A percentile compares a stretch with the other conserved stretches of the same genome.
These are phyloP conservation scores for Xylaria sp. DNA, from an alignment of 2,329 filamentous ascomycete genomes.

Conservation along the genomic window DNA sequence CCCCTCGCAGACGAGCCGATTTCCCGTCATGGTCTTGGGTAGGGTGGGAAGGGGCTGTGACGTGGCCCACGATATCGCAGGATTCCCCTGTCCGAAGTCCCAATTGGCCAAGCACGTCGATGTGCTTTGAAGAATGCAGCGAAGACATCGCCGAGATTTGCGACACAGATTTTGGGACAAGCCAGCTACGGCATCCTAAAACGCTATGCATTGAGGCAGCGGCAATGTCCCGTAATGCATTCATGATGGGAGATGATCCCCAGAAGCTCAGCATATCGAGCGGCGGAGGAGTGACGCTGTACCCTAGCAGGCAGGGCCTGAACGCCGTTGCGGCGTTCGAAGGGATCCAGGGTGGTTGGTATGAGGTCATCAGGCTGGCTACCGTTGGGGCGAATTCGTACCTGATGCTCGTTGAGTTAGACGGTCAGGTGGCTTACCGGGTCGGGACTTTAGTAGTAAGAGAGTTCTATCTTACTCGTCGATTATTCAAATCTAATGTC, in stretches of 20 bases:
- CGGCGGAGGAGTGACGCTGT: conserved; percentile 5
- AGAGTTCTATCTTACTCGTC: background rate
- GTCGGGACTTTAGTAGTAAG: conserved; percentile 22
- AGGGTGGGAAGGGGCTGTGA: conserved; percentile 31
- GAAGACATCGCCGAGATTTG: background rate
- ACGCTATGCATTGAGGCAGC: conserved; percentile 12
- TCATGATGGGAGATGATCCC: conserved; percentile 9
- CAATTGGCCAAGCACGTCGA: background rate
- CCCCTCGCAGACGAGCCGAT: conserved; percentile 24
- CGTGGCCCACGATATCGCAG: conserved; percentile 20
- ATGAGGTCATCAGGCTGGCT: conserved; percentile 30
- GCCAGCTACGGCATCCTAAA: background rate
- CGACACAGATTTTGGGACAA: background rate
- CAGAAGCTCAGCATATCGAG: background rate
- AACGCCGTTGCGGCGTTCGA: conserved; percentile 19
- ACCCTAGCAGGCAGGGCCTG: conserved; percentile 28
- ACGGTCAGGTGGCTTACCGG: conserved; percentile 22
- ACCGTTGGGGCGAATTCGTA: conserved; percentile 21
- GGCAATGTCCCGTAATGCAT: conserved; percentile 12
- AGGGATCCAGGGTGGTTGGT: conserved; percentile 23
- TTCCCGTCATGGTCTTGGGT: conserved; percentile 36
- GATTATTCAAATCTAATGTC: background rate
- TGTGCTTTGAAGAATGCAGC: conserved; percentile 18
- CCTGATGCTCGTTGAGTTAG: conserved; percentile 28
- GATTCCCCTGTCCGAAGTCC: conserved; percentile 4